Base-by-base conservation (phyloP, 2,329 filamentous ascomycete species). In the Colletotrichum caudatum region DNA sequence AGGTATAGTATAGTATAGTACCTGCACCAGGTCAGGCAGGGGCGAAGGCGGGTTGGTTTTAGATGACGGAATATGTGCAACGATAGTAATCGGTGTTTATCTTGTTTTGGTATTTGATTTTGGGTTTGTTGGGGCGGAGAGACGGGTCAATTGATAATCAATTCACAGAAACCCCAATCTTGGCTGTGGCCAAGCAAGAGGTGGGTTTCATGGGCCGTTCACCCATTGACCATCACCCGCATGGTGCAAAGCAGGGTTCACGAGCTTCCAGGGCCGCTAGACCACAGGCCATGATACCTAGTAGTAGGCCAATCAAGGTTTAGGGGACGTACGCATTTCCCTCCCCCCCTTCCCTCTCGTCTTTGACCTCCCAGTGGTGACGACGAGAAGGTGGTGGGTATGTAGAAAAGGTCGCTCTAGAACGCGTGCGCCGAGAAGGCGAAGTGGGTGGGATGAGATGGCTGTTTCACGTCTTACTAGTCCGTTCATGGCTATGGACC, bases 381-480 rank as follows among this genome's bases (percentile, higher is more conserved):
- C 54, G 48, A 62, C 14, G 6, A 62, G 46, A 33, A 20, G 14
- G 16, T 16, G 33, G 16, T 20, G 58, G 18, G 35, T 23, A 12
- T 60, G 44, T 37, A 70, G 39, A 29, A 18, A 33, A 20, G 3
- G 35, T 41, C 11, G 14, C 54, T 60, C 63, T 61, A 41, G 64
- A 71, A 71, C 56, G 48, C 48, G 46, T 33, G 41, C 20, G 48
- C 62, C 54, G 37, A 48, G 46, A 44, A 60, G 63, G 54, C 26
- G 39, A 62, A 56, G 50, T 56, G 63, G 63, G 48, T 59, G 26
- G 23, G 64, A 58, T 54, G 69, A 53, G 51, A 71, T 69, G 58
- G 69, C 35, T 53, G 69, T 71, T 71, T 71, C 69, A 69, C 61
- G 29, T 69, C 53, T 29, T 35, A 65, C 33, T 61, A 71, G 50